Conservation (phyloP, 805 yeast species). For the Wickerhamomyces strasburgensis region DNA sequence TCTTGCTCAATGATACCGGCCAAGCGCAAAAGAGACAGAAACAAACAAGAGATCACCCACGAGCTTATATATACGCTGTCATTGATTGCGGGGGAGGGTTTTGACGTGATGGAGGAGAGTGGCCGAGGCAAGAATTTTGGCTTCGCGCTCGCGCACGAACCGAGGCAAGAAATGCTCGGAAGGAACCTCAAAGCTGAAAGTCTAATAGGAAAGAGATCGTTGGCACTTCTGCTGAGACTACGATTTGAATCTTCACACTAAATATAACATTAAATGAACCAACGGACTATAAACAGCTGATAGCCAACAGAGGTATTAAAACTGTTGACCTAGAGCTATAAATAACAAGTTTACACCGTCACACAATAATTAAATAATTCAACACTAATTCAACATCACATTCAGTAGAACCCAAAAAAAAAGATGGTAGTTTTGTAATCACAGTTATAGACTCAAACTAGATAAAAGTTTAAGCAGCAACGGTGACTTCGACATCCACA, state of each 20-base stretch:
- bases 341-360: constrained; percentile 12
- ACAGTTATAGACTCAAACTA: not conserved
- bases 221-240: too few relatives aligned
- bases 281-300: constrained; percentile 25
- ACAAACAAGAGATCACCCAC: too few relatives aligned
- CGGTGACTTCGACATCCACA: constrained; percentile 94
- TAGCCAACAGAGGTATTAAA: constrained; percentile 29
- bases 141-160: not conserved
- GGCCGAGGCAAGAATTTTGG: constrained; percentile 5
- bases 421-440: not conserved
- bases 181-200: too few relatives aligned
- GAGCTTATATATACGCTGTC: too few relatives aligned
- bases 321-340: constrained; percentile 28
- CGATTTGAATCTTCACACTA: not conserved
- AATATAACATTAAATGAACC: constrained; percentile 17
- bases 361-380: constrained; percentile 10
- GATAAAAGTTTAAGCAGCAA: constrained; percentile 67
- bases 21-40: too few relatives aligned
- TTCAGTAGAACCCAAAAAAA: constrained; percentile 1
- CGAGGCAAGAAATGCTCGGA: too few relatives aligned
- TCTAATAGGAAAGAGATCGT: too few relatives aligned
- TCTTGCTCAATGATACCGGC: too few relatives aligned
- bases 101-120: not conserved
- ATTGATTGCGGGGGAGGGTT: constrained; percentile 5
- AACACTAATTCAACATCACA: constrained; percentile 14